phyloP scores from a whole-genome alignment of 2,329 filamentous ascomycete species.

The Nothomitra cinnamomea region DNA sequence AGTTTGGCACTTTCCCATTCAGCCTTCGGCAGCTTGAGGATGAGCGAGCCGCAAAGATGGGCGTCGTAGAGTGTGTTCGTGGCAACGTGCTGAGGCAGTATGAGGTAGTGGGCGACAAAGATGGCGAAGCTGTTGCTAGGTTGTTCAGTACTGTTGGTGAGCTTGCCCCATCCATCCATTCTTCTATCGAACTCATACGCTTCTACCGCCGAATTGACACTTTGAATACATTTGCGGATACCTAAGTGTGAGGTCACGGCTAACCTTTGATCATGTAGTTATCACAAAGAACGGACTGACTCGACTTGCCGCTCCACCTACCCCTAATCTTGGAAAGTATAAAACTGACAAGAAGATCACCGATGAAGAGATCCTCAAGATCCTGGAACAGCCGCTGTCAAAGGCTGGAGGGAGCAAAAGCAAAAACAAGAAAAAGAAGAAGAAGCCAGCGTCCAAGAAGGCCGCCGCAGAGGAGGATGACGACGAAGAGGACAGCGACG shows the following conservation, averaged over 20 bases:
- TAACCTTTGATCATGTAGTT: constrained; percentile 33
- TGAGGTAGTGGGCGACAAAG: constrained; percentile 89
- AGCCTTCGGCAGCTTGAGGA: constrained; percentile 92
- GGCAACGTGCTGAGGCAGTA: constrained; percentile 88
- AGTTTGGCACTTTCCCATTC: constrained; percentile 96
- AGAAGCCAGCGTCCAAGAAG: constrained; percentile 58
- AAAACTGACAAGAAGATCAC: constrained; percentile 96
- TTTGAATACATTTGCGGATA: neutral
- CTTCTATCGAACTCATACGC: constrained; percentile 1
- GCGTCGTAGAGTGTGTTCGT: constrained; percentile 90
- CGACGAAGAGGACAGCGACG: constrained; percentile 18
- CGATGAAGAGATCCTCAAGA: constrained; percentile 88
- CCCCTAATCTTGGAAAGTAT: constrained; percentile 63
- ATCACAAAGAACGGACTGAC: constrained; percentile 96
- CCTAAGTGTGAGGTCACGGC: neutral
- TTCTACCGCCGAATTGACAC: neutral
- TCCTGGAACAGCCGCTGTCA: constrained; percentile 70
- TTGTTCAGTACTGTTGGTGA: constrained; percentile 85
- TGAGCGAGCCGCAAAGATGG: constrained; percentile 87
- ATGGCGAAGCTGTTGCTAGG: constrained; percentile 66
- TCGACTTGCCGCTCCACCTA: constrained; percentile 60
- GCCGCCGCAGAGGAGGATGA: constrained; percentile 32
- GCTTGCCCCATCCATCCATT: constrained; percentile 18
- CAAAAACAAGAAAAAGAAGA: constrained; percentile 88
- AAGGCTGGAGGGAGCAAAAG: constrained; percentile 49